These are phyloP conservation scores for Arthrinium phaeospermum DNA, from an alignment of 2,329 filamentous ascomycete genomes.

Conservation along the genomic window DNA sequence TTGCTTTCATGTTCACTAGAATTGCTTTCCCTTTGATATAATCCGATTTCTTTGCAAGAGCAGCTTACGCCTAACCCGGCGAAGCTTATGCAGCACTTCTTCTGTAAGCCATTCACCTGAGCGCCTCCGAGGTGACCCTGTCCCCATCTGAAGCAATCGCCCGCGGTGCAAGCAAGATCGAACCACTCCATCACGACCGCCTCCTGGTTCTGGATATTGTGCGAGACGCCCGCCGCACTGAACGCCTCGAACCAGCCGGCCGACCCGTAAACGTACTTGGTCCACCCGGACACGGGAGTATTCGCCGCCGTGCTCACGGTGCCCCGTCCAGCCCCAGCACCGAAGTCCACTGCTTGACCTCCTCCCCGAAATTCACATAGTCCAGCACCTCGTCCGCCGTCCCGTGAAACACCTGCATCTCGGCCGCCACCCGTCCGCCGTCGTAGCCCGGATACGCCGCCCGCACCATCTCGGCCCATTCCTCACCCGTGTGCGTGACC, in stretches of 20 bases:
- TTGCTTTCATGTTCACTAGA: neutral
- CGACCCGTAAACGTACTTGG: constrained; percentile 42
- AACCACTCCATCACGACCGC: constrained; percentile 44
- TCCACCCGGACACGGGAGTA: constrained; percentile 44
- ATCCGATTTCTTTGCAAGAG: neutral
- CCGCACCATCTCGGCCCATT: constrained; percentile 43
- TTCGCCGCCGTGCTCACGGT: constrained; percentile 36
- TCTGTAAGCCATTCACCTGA: neutral
- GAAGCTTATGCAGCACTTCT: neutral
- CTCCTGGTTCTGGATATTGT: constrained; percentile 47
- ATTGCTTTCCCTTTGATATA: too few relatives aligned
- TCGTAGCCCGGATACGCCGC: constrained; percentile 55
- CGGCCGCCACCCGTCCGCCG: constrained; percentile 51
- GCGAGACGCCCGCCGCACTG: constrained; percentile 44
- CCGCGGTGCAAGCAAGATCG: constrained; percentile 40
- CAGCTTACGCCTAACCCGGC: neutral
- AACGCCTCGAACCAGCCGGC: constrained; percentile 47
- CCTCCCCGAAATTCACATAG: constrained; percentile 59
- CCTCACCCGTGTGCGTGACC: constrained; percentile 40
- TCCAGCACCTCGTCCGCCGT: constrained; percentile 55
- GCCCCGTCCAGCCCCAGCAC: constrained; percentile 41
- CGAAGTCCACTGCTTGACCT: constrained; percentile 58
- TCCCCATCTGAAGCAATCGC: constrained; percentile 45
- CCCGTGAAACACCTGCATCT: constrained; percentile 64
- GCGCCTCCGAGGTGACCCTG: constrained; percentile 25